Base-by-base conservation (phyloP, 352 stramenopile genomes). In the Phytophthora sojae region DNA sequence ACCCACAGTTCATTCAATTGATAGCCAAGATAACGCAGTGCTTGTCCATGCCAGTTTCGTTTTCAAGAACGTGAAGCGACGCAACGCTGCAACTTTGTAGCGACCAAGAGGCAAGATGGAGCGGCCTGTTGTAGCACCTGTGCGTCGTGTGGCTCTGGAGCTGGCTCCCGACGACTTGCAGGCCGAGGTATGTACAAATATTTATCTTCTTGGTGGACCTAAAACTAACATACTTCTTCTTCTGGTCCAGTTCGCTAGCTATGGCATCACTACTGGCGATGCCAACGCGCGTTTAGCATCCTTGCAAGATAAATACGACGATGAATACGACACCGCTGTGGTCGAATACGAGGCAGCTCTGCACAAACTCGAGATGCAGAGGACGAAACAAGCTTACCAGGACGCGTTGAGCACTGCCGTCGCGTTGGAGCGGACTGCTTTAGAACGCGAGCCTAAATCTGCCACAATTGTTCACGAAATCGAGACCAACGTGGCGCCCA, bases 291-390 rank as follows among this genome's bases (percentile, higher is more conserved):
- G 83, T 12, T 69, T 90, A 49, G 35, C 64, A 32, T 66, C 78
- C 14, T 72, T 93, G 21, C 86, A 93, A 61, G 73, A 77, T 17
- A 80, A 68, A 54, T 93, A 91, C 64, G 80, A 91, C 47, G 79
- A 91, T 32, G 86, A 93, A 62, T 92, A 83, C 45, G 79, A 88
- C 4, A 54, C 66, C 11, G 72, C 51, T 0, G 56, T 69, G 21
- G 52, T 51, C 9, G 84, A 89, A 47, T 80, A 82, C 45, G 81
- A 88, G 5, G 65, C 68, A 35, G 80, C 72, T 26, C 30, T 76
- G 32, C 73, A 77, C n/a, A 73, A 75, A 4, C 59, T 80, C 3
- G 69, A 86, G 47, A 73, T 87, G 23, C 71, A 85, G 64, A 79
- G 82, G 45, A 76, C 75, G 44, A 85, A 86, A 53, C 69, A 88